phyloP scores from a whole-genome alignment of 768 basidiomycete species.

The Tricholoma flavovirens region DNA sequence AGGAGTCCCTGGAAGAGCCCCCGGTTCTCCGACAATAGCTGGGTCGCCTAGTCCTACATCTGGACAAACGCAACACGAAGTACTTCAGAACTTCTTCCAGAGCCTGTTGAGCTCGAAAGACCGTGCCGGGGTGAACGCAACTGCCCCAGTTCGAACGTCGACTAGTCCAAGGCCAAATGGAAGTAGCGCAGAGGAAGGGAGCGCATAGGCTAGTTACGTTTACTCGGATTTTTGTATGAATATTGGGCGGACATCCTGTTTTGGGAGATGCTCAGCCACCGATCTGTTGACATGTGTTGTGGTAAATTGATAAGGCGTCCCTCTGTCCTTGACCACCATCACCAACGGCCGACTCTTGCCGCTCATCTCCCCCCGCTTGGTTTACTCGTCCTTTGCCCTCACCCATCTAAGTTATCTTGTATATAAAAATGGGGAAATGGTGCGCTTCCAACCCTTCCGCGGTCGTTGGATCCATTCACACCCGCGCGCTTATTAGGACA shows the following conservation, averaged over 20 bases:
- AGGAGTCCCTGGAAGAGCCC: conserved; percentile 26
- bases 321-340: conserved; percentile 27
- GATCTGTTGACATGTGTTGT: conserved; percentile 31
- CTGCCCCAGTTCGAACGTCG: conserved; percentile 19
- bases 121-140: conserved; percentile 27
- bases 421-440: conserved; percentile 65
- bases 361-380: conserved; percentile 3
- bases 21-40: conserved; percentile 33
- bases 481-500: conserved; percentile 44
- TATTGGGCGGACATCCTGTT: not conserved
- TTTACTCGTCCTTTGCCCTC: not conserved
- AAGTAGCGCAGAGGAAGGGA: conserved; percentile 31
- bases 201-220: conserved; percentile 17
- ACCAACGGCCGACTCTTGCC: conserved; percentile 8
- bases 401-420: conserved; percentile 18
- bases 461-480: conserved; percentile 10
- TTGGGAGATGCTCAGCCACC: conserved; percentile 19
- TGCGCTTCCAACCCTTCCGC: conserved; percentile 18
- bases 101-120: conserved; percentile 71
- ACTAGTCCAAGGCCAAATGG: conserved; percentile 29
- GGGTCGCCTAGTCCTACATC: conserved; percentile 39
- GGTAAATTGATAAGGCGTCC: conserved; percentile 17
- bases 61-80: conserved; percentile 74
- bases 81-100: conserved; percentile 85
- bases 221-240: not conserved